Evolutionary conservation across 148 eudicot genomes (phyloP), one percentile per base, ranked within the genome.

Genomic region (Cornus suecica): DNA sequence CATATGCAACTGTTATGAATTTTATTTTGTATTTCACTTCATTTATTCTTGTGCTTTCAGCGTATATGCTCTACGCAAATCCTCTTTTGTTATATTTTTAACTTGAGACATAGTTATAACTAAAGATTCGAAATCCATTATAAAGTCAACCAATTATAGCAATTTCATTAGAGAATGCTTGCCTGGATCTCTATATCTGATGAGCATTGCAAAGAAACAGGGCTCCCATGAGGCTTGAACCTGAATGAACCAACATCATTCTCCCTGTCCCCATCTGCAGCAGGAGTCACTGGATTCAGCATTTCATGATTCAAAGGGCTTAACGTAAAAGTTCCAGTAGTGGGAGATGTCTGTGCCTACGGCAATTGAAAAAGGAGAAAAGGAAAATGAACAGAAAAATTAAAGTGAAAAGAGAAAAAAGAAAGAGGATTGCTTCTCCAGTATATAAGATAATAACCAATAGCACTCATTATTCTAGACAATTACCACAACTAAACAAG

Each of bases 261-360:
- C 56, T 16, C 82, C 67, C 79, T 78, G 41, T 84, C 82, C 30
- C 25, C 66, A 69, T 84, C 81, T 67, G 52, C 78, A 68, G 63
- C 69, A 71, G 54, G 24, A 68, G 86, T 66, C 42, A 62, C 72
- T 18, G 90, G 79, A 62, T 68, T 72, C 76, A 78, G 75, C 73
- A 76, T 76, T 34, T 82, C 88, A 70, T 65, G 79, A 30, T 81
- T 70, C 67, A 74, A 34, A 42, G 78, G 74, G 28, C 84, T 76
- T 27, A 64, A 72, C 18, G 76, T 77, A 78, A 85, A 81, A 69
- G 80, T 82, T 79, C 97, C 91, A 42, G 91, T 89, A 65, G 93
- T 86, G 20, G 97, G 93, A 76, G 93, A 91, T 72, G 78, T 66
- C 85, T 88, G 79, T 68, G 67, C 77, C 78, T 80, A 58, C n/a